Percentiles rank a stretch among this genome's conserved stretches.
phyloP scores from a whole-genome alignment of 768 basidiomycete species.

The Amanita pseudoporphyria region DNA sequence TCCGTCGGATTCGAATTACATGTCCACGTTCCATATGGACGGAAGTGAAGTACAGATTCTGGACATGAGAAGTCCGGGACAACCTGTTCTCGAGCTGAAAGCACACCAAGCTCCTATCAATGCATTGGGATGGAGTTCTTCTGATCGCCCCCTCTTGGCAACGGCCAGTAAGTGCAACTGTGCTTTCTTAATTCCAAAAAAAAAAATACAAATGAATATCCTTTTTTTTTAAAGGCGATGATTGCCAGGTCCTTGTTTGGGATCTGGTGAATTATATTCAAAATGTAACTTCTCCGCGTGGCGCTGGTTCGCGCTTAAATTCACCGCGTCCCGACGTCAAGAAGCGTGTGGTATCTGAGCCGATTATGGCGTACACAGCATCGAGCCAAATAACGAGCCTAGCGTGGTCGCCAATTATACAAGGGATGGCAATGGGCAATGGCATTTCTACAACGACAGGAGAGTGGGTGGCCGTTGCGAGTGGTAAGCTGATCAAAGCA shows the following conservation, averaged over 20 bases:
- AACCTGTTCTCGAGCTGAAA: constrained; percentile 85
- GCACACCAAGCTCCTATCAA: constrained; percentile 80
- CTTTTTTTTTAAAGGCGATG: constrained; percentile 56
- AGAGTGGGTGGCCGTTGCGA: constrained; percentile 82
- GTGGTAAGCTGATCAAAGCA: constrained; percentile 74
- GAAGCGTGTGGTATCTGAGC: constrained; percentile 64
- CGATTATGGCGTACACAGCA: constrained; percentile 78
- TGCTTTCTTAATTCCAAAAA: not conserved
- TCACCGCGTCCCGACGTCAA: constrained; percentile 78
- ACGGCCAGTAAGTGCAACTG: constrained; percentile 60
- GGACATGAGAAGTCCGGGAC: constrained; percentile 95
- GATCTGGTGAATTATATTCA: constrained; percentile 65
- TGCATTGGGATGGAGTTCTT: constrained; percentile 84
- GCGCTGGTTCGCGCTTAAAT: constrained; percentile 60
- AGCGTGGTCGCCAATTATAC: constrained; percentile 83
- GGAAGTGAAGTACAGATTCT: constrained; percentile 84
- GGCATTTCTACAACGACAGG: constrained; percentile 67
- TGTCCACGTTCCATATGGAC: constrained; percentile 96
- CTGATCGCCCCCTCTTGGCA: constrained; percentile 75
- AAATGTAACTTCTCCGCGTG: constrained; percentile 58
- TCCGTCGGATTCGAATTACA: constrained; percentile 86
- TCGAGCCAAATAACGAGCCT: constrained; percentile 71
- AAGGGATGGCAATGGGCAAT: constrained; percentile 64
- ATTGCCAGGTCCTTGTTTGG: constrained; percentile 91
- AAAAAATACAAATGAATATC: no score